Evolutionary conservation across 225 moss, liverwort and hornwort species (phyloP).

Genomic region (Asterella californica): DNA sequence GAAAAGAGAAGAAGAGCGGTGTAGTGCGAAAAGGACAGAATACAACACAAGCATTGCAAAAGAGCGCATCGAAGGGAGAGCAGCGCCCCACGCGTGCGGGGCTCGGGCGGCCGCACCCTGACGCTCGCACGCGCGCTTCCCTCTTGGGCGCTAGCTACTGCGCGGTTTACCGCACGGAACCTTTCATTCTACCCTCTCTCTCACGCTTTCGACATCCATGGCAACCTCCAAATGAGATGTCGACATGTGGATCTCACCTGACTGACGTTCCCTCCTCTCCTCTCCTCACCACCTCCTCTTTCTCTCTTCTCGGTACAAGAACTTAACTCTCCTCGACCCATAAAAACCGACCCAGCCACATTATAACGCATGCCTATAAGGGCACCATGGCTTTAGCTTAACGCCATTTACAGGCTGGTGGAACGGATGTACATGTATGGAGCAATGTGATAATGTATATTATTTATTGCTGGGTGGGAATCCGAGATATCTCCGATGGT

Average conservation of each 20-base stretch:
- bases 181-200: not conserved
- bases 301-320: not conserved
- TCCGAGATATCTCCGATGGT: slow-evolving; percentile 27
- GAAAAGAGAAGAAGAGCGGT: not conserved
- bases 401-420: slow-evolving; percentile 30
- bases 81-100: slow-evolving; percentile 27
- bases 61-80: slow-evolving; percentile 17
- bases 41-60: not conserved
- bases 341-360: not conserved
- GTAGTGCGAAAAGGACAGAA: not conserved
- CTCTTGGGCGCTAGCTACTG: slow-evolving; percentile 12
- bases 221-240: not conserved
- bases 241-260: not conserved
- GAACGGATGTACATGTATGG: slow-evolving; percentile 23
- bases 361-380: slow-evolving; percentile 13
- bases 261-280: slow-evolving; percentile 1
- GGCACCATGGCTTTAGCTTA: slow-evolving; percentile 17
- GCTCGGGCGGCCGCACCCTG: slow-evolving; percentile 15
- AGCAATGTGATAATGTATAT: slow-evolving; percentile 23
- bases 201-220: slow-evolving; percentile 14
- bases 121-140: slow-evolving; percentile 17
- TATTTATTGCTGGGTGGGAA: slow-evolving; percentile 27
- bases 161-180: slow-evolving; percentile 26
- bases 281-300: not conserved
- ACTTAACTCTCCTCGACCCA: not conserved